Evolutionary conservation across 805 yeast species (phyloP), one percentile per base, ranked within the genome.

Genomic region (Zygosaccharomyces bisporus): DNA sequence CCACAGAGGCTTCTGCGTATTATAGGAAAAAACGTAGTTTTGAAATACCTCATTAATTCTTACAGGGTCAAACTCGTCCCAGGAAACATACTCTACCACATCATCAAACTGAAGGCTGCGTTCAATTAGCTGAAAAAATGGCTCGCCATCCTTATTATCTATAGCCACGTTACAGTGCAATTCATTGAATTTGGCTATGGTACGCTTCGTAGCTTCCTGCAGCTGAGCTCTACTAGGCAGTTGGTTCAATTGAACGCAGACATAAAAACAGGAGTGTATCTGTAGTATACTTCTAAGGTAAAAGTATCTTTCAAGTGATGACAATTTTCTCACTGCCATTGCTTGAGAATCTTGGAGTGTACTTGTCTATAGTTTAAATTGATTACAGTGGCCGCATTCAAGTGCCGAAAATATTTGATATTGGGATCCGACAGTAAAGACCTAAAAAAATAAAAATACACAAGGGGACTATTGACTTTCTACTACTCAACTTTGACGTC

Each of bases 401-500:
- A n/a, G n/a, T n/a, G n/a, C n/a, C n/a, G n/a, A n/a, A n/a, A n/a
- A n/a, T n/a, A n/a, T n/a, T n/a, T n/a, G n/a, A n/a, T n/a, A n/a
- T n/a, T n/a, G n/a, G n/a, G n/a, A n/a, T n/a, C n/a, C n/a, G n/a
- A n/a, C n/a, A n/a, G 25, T 21, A 21, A 6, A 21, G 25, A 34
- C 27, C n/a, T 7, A 19, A 20, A 34, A 21, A 25, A 23, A 34
- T 34, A 16, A 34, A 34, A 23, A 23, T 27, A n/a, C 10, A 7
- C 16, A 27, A 3, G 8, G 10, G 6, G 3, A n/a, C 16, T 13
- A 4, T 12, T 7, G 3, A 27, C n/a, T 13, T 33, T 41, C 25
- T n/a, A 29, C 27, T 45, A 35, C 29, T 58, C 57, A 35, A 68
- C 71, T 39, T 59, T 60, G 61, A 72, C 72, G 46, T 69, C 72